phyloP scores from a whole-genome alignment of 352 stramenopile species.

The Globisporangium splendens region DNA sequence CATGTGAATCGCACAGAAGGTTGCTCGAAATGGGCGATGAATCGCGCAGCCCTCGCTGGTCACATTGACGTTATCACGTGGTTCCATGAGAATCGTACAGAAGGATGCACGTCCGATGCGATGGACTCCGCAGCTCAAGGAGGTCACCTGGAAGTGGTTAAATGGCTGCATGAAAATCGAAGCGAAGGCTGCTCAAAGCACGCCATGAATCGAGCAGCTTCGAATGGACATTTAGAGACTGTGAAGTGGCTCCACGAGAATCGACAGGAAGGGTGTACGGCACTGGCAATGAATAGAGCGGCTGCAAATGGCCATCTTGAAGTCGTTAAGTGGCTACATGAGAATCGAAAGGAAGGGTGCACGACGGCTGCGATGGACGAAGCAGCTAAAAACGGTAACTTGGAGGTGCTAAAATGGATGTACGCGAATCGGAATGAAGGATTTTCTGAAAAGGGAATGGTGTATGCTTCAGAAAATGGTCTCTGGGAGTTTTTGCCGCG shows the following conservation, averaged over 20 bases:
- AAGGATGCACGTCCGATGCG: constrained; percentile 2
- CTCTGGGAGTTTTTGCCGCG: background rate
- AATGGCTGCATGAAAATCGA: constrained; percentile 7
- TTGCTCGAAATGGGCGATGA: constrained; percentile 4
- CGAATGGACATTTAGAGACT: constrained; percentile 5
- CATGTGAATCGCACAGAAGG: constrained; percentile 8
- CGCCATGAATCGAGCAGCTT: constrained; percentile 6
- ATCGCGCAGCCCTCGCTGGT: background rate
- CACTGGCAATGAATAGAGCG: constrained; percentile 8
- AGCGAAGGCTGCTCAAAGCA: constrained; percentile 4
- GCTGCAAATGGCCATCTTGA: constrained; percentile 1
- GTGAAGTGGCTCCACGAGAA: constrained; percentile 8
- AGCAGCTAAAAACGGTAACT: no score
- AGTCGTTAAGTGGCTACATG: constrained; percentile 10
- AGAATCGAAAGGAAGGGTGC: constrained; percentile 6
- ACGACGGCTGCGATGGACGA: background rate
- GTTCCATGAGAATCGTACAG: constrained; percentile 1
- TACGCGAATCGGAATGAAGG: no score
- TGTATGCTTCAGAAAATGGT: background rate
- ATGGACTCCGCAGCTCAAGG: constrained; percentile 2
- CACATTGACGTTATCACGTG: background rate
- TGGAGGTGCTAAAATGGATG: no score
- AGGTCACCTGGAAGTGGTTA: constrained; percentile 2
- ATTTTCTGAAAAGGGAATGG: background rate
- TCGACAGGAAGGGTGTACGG: constrained; percentile 4